Percentiles rank a stretch among this genome's conserved stretches.
phyloP scores from a whole-genome alignment of 495 filamentous ascomycete species.

The Cercophora samala region DNA sequence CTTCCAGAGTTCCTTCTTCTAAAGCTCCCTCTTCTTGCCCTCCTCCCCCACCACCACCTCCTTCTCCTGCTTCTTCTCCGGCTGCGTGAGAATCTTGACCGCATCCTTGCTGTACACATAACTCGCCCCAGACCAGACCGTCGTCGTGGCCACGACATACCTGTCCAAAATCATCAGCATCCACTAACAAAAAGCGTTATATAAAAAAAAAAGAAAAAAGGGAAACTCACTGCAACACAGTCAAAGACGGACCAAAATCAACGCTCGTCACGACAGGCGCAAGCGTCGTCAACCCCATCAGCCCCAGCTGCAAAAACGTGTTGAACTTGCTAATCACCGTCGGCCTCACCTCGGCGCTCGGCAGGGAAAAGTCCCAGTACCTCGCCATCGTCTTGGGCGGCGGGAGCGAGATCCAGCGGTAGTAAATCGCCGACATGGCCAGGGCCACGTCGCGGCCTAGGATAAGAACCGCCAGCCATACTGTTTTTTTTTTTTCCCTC shows the following conservation, averaged over 20 bases:
- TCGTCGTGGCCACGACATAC: constrained; percentile 75
- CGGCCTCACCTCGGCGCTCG: constrained; percentile 87
- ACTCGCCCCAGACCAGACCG: constrained; percentile 78
- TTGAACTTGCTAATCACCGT: constrained; percentile 90
- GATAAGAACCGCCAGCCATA: constrained; percentile 84
- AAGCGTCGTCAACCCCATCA: constrained; percentile 74
- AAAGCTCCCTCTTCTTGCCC: constrained; percentile 23
- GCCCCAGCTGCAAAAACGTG: constrained; percentile 71
- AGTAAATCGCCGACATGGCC: constrained; percentile 87
- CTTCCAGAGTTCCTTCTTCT: background rate
- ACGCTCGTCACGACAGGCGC: constrained; percentile 59
- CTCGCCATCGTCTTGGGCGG: constrained; percentile 84
- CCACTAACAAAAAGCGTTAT: constrained; percentile 14
- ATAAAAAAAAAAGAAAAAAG: background rate
- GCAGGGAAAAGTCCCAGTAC: constrained; percentile 98
- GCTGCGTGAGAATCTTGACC: constrained; percentile 68
- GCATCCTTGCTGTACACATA: constrained; percentile 80
- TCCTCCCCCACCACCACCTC: constrained; percentile 24
- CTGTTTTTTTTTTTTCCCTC: constrained; percentile 26
- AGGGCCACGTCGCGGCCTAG: constrained; percentile 86
- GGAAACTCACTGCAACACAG: constrained; percentile 66
- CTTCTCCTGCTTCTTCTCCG: constrained; percentile 25
- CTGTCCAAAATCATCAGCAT: constrained; percentile 34
- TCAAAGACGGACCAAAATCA: constrained; percentile 56
- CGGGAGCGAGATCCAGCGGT: constrained; percentile 88